Evolutionary conservation across 1,284 basidiomycete species (phyloP).

Genomic region (Trametes polyzona): DNA sequence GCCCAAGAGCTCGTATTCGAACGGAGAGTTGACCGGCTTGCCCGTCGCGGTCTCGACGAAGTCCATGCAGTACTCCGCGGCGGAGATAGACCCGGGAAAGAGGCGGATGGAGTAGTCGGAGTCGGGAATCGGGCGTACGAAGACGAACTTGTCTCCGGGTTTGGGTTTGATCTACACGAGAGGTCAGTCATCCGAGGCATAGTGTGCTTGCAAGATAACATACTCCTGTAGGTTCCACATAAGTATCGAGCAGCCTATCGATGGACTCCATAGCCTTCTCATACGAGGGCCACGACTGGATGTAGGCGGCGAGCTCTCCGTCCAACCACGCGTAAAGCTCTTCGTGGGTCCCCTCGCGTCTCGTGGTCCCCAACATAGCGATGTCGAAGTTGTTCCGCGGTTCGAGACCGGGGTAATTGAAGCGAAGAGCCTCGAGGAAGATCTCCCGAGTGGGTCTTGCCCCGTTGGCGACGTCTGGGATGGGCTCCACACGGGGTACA

Average conservation of each 20-base stretch:
- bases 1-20: slow-evolving; percentile 7
- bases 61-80: slow-evolving; percentile 1
- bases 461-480: too few relatives aligned
- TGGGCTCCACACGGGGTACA: too few relatives aligned
- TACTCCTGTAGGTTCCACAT: background rate
- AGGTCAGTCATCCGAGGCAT: too few relatives aligned
- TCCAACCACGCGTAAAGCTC: background rate
- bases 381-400: background rate
- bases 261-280: background rate
- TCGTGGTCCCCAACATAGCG: background rate
- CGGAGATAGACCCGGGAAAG: background rate
- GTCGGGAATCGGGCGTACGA: background rate
- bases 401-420: background rate
- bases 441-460: too few relatives aligned
- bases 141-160: background rate
- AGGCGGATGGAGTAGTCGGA: background rate
- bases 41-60: slow-evolving; percentile 8
- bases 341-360: background rate
- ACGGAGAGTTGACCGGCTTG: slow-evolving; percentile 10
- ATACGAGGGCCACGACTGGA: background rate
- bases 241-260: background rate
- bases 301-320: background rate
- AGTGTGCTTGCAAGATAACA: too few relatives aligned
- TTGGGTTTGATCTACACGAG: background rate
- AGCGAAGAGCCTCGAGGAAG: too few relatives aligned